Base-by-base conservation (phyloP, 2,329 filamentous ascomycete species). In the Tolypocladium guangdongense region DNA sequence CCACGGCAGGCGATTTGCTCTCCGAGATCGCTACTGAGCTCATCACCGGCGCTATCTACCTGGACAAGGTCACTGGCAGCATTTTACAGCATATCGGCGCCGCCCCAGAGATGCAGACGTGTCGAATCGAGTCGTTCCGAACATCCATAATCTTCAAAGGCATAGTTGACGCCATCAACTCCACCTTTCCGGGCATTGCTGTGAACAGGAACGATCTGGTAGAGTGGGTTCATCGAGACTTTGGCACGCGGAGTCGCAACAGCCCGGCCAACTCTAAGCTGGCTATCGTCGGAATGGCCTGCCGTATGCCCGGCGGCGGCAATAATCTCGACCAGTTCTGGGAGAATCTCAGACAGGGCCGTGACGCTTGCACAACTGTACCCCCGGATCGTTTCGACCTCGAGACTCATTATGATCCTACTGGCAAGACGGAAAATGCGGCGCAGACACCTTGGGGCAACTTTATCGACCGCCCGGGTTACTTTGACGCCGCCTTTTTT, bases 401-500 rank as follows among this genome's bases (percentile, higher is more conserved):
- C 11, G 74, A 83, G 51, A 76, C 75, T 30, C 81, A 85, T 61
- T 81, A 75, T 57, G 82, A 86, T 58, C 74, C 81, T 14, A 79
- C 79, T 4, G 81, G 81, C 16, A 81, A 83, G 61, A 74, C 69
- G 47, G 81, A 82, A 64, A 87, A 86, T 68, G 85, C 83, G 47
- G 80, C 55, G 8, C 57, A 59, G 22, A 63, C 61, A 3, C 65
- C 63, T 1, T 67, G 63, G 18, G 65, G 68, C 4, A 66, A 64
- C 58, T 67, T 83, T 71, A 80, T 87, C 46, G 79, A 85, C 43
- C 76, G 85, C 55, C 83, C 84, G 0, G 81, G 81, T 39, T 72
- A 82, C 27, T 88, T 88, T 57, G 84, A 88, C 57, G 79, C 82
- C 22, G 74, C 78, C 0, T 87, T 88, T 71, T 88, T 88, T 74